Percentiles rank a stretch among this genome's conserved stretches.
Evolutionary conservation across 768 basidiomycete genomes (phyloP).

Genomic region (Leccinum subtestaceum): DNA sequence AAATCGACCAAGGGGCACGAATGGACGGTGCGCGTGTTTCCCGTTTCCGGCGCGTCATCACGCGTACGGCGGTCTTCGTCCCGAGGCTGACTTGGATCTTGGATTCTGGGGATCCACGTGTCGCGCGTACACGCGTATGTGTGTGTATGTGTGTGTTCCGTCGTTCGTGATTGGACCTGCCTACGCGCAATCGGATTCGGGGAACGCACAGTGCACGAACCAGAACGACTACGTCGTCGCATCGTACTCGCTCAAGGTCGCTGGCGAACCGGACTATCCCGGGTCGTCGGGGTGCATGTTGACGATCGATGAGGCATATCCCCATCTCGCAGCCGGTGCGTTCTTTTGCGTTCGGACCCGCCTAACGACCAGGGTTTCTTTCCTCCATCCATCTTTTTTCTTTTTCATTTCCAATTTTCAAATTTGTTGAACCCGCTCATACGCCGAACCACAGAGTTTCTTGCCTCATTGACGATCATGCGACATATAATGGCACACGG

Average conservation of each 20-base stretch:
- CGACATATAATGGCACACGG: conserved; percentile 53
- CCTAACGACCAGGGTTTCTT: conserved; percentile 6
- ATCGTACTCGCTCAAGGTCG: conserved; percentile 54
- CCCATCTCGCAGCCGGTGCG: conserved; percentile 55
- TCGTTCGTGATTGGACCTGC: not conserved
- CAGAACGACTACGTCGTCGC: conserved; percentile 50
- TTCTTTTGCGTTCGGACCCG: conserved; percentile 2
- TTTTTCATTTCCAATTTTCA: not conserved
- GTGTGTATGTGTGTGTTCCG: not conserved
- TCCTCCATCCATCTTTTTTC: not conserved
- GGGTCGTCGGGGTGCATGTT: conserved; percentile 61
- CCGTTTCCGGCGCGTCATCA: not conserved
- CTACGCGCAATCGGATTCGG: not conserved
- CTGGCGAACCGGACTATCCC: conserved; percentile 52
- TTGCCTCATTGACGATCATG: conserved; percentile 63
- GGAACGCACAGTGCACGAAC: conserved; percentile 50
- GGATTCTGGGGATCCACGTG: not conserved
- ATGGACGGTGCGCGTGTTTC: conserved; percentile 53
- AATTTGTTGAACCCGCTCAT: conserved; percentile 4
- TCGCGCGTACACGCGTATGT: not conserved
- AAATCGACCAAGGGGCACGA: conserved; percentile 49
- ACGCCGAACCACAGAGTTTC: conserved; percentile 43
- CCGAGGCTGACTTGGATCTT: not conserved
- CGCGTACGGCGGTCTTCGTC: not conserved
- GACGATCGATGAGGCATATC: conserved; percentile 59